Conservation (phyloP, 331 rosid genomes). For the Pyrus hybrid region DNA sequence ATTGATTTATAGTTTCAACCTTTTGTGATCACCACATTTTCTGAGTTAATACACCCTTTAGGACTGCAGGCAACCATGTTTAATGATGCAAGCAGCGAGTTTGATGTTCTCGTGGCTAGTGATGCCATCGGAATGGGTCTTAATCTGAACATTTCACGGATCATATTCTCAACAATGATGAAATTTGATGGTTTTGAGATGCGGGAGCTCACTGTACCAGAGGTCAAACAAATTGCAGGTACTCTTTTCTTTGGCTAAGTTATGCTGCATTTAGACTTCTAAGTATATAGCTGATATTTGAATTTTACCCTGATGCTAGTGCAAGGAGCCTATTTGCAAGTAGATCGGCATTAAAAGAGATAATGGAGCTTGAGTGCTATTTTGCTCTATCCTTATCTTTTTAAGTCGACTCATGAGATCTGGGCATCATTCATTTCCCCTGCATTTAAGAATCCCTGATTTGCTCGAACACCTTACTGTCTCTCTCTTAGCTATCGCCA, state of each 20-base stretch:
- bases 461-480: background rate
- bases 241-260: background rate
- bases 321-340: background rate
- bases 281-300: background rate
- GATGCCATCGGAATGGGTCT: conserved; percentile 99
- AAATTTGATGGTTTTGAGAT: conserved; percentile 76
- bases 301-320: background rate
- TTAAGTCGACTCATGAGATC: background rate
- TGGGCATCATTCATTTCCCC: background rate
- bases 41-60: conserved; percentile 37
- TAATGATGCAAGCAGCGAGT: conserved; percentile 77
- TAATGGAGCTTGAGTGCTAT: background rate
- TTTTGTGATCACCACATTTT: background rate
- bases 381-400: background rate
- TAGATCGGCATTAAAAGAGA: background rate
- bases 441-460: background rate
- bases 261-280: background rate
- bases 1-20: conserved; percentile 6
- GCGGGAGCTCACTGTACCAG: conserved; percentile 71
- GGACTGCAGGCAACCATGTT: conserved; percentile 87
- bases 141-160: conserved; percentile 91
- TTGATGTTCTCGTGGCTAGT: conserved; percentile 96
- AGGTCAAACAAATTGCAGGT: conserved; percentile 94
- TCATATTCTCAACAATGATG: conserved; percentile 75
- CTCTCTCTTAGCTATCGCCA: background rate